Evolutionary conservation across 1,139 yeast genomes (phyloP), one percentile per base, ranked within the genome.

Genomic region (Arxiozyma slooffiae): DNA sequence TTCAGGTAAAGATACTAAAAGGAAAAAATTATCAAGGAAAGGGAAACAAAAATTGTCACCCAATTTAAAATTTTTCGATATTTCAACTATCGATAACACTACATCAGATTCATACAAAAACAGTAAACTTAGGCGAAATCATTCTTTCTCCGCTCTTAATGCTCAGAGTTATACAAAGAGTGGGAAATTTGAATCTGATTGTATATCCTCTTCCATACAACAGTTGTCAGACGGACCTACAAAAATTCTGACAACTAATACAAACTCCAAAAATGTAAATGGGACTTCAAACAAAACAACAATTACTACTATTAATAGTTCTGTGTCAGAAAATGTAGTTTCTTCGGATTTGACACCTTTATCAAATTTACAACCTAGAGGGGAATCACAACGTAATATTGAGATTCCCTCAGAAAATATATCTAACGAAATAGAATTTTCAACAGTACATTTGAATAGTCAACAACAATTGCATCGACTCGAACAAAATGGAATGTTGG

Each of bases 121-220:
- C 7, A 16, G 14, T 14, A 4, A 9, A 5, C 20, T 16, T 18
- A 23, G 24, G 17, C 43, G 34, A 9, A 40, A 40, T n/a, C 20
- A 14, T 24, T 87, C 96, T 1, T 89, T 86, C 63, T 81, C 89
- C 6, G 96, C 96, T 0, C 80, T 88, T 1, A 78, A 87, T 14
- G 80, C 88, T 0, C 70, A 77, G 14, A 80, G 94, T 0, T 88
- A 88, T 61, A 76, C 86, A 3, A 23, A 37, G 16, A 39, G 21
- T 34, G 30, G 4, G 1, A 26, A 7, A 21, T 16, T 14, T 26
- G 30, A 26, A 3, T 26, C 30, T 26, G n/a, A n/a, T n/a, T n/a
- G n/a, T n/a, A n/a, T n/a, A n/a, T n/a, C n/a, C n/a, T n/a, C n/a
- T n/a, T n/a, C n/a, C n/a, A 26, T 14, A 26, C 30, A 26, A 14